Base-by-base conservation (phyloP, 2,329 filamentous ascomycete genomes). In the Annulohypoxylon truncatum region DNA sequence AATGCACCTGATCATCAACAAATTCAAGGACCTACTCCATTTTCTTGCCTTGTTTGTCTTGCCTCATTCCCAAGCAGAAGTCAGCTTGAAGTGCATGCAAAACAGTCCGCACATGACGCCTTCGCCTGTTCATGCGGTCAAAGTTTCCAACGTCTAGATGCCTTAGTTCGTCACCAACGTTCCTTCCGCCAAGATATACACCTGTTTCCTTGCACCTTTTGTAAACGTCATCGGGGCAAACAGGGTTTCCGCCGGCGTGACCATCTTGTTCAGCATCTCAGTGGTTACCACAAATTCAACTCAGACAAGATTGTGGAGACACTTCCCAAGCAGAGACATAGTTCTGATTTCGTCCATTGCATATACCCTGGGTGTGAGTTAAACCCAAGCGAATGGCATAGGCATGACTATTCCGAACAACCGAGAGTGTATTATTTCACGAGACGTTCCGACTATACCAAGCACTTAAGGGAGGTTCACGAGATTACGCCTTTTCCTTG, bases 231-330 rank as follows among this genome's bases (percentile, higher is more conserved):
- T 51, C 73, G 72, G n/a, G 77, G 76, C 2, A 64, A 67, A 1
- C 55, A 76, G 4, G 76, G 75, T 0, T 81, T 82, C 58, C 74
- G 70, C 24, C 75, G 79, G n/a, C 72, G 66, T 4, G 79, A 81
- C 51, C 79, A 82, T 55, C 68, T 81, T 0, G 63, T 68, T 3
- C 79, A 81, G 26, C 80, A 81, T 58, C 66, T 80, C 15, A 70
- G 68, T 1, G 74, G 75, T 0, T 80, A 79, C 48, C 79, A 81
- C 66, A 74, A 77, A 35, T 74, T 77, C 12, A 73, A 77, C 1
- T 47, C 47, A 0, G 68, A 69, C 8, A 57, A 69, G 15, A 57
- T 70, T 9, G 4, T 46, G 0, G 18, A 42, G 1, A n/a, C 9
- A 15, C 64, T 9, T 3, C 71, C 64, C 5, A n/a, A n/a, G 26